These are phyloP conservation scores for Solanum medicagineum DNA, from an alignment of 257 asterid genomes.

Conservation along the genomic window DNA sequence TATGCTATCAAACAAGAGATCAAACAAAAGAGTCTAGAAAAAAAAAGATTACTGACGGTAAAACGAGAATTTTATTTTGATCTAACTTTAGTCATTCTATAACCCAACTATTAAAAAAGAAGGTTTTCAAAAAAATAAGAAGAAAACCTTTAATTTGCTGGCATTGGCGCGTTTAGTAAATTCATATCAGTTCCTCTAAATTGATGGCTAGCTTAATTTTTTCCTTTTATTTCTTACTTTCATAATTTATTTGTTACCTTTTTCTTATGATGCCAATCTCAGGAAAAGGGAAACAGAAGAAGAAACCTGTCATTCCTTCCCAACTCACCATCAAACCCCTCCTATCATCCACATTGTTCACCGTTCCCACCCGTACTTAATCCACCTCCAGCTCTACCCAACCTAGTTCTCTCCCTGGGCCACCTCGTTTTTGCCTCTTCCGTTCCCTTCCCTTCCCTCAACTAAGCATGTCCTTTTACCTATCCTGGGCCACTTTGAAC, in stretches of 20 bases:
- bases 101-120: background rate
- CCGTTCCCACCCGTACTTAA: background rate
- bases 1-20: background rate
- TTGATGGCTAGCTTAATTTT: background rate
- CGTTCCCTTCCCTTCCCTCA: background rate
- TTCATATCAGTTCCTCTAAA: background rate
- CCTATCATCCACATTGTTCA: background rate
- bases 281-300: background rate
- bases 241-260: background rate
- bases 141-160: background rate
- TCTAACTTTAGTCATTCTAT: background rate
- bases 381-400: background rate
- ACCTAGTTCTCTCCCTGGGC: background rate
- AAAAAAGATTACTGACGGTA: background rate
- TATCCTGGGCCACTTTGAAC: background rate
- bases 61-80: background rate
- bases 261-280: background rate
- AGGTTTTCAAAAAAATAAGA: background rate
- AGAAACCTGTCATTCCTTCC: background rate
- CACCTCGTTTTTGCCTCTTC: background rate
- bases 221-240: background rate
- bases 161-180: background rate
- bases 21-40: background rate
- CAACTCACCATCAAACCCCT: background rate
- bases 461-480: background rate